Conservation (phyloP, 257 asterid genomes). For the Jasminum sambac region DNA sequence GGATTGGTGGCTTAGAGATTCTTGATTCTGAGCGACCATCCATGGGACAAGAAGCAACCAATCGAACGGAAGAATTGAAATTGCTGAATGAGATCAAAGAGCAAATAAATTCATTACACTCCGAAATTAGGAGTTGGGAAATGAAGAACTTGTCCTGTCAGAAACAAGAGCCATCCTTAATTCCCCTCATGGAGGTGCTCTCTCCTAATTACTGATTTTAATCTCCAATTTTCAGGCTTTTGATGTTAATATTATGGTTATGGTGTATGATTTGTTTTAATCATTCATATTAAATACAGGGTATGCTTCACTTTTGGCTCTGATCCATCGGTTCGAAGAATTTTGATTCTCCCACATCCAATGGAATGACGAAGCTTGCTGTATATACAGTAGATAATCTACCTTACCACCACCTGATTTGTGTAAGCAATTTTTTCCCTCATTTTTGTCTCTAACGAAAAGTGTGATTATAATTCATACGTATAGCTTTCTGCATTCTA, state of each 20-base stretch:
- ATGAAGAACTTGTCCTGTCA: slow-evolving; percentile 23
- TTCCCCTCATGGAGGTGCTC: slow-evolving; percentile 49
- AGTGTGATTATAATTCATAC: neutral
- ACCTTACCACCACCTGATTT: slow-evolving; percentile 19
- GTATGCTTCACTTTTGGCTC: slow-evolving; percentile 68
- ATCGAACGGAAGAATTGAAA: slow-evolving; percentile 52
- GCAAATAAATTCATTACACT: slow-evolving; percentile 49
- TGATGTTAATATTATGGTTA: neutral
- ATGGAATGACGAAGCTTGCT: neutral
- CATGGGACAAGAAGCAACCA: slow-evolving; percentile 22
- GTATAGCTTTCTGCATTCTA: neutral
- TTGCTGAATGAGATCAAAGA: slow-evolving; percentile 65
- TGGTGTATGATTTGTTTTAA: neutral
- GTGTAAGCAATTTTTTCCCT: slow-evolving; percentile 16
- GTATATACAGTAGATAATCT: slow-evolving; percentile 8
- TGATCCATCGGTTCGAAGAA: slow-evolving; percentile 27
- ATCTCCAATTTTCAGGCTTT: neutral
- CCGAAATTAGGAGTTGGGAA: slow-evolving; percentile 51
- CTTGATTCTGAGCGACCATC: slow-evolving; percentile 37
- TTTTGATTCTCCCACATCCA: neutral
- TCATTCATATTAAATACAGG: slow-evolving; percentile 39
- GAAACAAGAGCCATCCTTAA: slow-evolving; percentile 37
- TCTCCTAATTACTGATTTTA: neutral
- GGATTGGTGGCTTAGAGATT: slow-evolving; percentile 40
- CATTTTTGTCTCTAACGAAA: slow-evolving; percentile 1